Conservation (phyloP, 73 alveolate species). For the Symbiodinium natans region DNA sequence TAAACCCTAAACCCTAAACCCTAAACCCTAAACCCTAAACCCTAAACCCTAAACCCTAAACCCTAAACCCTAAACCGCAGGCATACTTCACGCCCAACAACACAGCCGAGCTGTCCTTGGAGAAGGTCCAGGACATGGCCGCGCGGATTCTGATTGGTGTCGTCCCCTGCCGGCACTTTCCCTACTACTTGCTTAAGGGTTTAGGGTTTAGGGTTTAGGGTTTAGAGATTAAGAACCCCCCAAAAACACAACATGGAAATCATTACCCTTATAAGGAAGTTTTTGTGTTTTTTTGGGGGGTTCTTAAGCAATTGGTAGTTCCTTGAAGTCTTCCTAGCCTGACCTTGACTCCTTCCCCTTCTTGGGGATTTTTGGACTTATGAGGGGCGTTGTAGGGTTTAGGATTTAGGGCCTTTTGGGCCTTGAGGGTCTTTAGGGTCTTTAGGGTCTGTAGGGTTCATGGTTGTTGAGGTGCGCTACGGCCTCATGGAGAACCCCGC, state of each 20-base stretch:
- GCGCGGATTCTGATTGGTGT: background rate
- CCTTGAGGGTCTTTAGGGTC: too few relatives aligned
- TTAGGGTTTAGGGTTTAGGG: background rate
- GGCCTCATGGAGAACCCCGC: conserved; percentile 1
- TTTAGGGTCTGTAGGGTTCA: background rate
- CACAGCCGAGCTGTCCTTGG: background rate
- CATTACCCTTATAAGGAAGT: too few relatives aligned
- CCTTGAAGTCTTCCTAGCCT: too few relatives aligned
- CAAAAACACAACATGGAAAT: too few relatives aligned
- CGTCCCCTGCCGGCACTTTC: background rate
- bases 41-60: conserved; percentile 2
- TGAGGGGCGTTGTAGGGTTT: too few relatives aligned
- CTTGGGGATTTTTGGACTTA: too few relatives aligned
- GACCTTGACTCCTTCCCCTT: too few relatives aligned
- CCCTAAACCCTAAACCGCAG: conserved; percentile 2
- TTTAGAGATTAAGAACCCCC: too few relatives aligned
- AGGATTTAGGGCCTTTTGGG: too few relatives aligned
- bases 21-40: background rate
- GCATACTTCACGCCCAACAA: conserved; percentile 3
- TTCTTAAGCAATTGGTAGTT: too few relatives aligned
- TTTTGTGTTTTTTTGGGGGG: too few relatives aligned
- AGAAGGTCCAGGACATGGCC: background rate
- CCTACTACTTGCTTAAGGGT: background rate
- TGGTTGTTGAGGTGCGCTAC: background rate
- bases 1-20: background rate